phyloP scores from a whole-genome alignment of 306 rosid species.

The Medicago arabica region DNA sequence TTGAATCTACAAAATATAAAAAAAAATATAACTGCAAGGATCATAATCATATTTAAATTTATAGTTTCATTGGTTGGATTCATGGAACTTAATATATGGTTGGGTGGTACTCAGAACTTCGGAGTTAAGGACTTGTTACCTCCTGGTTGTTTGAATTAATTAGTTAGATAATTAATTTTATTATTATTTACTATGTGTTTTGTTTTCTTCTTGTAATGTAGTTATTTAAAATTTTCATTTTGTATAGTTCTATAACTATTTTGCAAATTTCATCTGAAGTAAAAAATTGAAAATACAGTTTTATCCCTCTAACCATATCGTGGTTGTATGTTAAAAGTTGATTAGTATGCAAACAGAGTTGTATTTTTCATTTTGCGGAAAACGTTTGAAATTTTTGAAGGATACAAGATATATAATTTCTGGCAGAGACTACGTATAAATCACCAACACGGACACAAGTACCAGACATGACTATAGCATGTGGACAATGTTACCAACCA shows the following conservation, averaged over 20 bases:
- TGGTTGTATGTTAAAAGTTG: slow-evolving; percentile 1
- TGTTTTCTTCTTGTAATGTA: background rate
- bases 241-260: background rate
- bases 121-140: background rate
- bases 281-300: background rate
- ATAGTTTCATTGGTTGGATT: slow-evolving; percentile 28
- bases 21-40: too few species aligned
- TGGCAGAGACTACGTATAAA: background rate
- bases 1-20: too few species aligned
- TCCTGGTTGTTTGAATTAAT: background rate
- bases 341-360: background rate
- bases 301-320: background rate
- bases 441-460: background rate
- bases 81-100: background rate
- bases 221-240: background rate
- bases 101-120: background rate
- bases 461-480: background rate
- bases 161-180: background rate
- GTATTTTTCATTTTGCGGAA: background rate
- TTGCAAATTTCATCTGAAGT: slow-evolving; percentile 7
- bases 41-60: too few species aligned
- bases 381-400: background rate
- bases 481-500: background rate
- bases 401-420: background rate
- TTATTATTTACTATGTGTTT: too few species aligned